These are phyloP conservation scores for Thyridium curvatum DNA, from an alignment of 2,329 filamentous ascomycete genomes.

Conservation along the genomic window DNA sequence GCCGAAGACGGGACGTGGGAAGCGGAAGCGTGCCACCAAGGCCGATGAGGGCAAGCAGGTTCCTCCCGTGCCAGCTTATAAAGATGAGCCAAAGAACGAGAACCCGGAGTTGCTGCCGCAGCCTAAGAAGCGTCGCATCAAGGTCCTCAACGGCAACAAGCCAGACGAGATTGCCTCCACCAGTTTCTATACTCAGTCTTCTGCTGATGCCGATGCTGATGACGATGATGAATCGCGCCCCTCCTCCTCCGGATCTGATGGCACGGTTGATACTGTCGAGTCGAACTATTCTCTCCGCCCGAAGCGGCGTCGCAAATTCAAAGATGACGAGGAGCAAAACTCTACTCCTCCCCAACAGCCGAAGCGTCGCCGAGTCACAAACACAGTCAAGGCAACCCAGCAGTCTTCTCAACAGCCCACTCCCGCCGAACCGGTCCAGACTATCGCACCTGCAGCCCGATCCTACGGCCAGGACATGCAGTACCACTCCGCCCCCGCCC, in stretches of 20 bases:
- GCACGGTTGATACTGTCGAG: constrained; percentile 39
- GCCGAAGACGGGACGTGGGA: background rate
- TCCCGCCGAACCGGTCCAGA: too few species aligned
- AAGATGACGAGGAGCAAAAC: constrained; percentile 29
- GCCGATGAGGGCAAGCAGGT: background rate
- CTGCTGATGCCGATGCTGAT: constrained; percentile 21
- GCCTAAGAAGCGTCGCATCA: constrained; percentile 13
- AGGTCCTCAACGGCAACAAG: constrained; percentile 4
- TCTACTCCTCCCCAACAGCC: constrained; percentile 20
- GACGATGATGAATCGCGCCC: constrained; percentile 35
- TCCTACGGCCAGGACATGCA: too few species aligned
- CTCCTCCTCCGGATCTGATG: constrained; percentile 43
- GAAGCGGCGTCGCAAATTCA: constrained; percentile 48
- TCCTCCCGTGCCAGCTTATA: too few species aligned
- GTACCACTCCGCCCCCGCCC: constrained; percentile 3
- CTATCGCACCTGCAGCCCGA: background rate
- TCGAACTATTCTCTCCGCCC: constrained; percentile 48
- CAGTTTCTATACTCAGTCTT: constrained; percentile 30
- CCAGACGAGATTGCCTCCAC: constrained; percentile 28
- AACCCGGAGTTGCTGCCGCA: constrained; percentile 8
- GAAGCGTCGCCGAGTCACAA: constrained; percentile 7
- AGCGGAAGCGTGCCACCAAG: constrained; percentile 5
- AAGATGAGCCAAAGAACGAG: constrained; percentile 1
- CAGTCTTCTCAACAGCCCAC: too few species aligned
- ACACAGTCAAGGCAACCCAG: too few species aligned